phyloP scores from a whole-genome alignment of 2,329 filamentous ascomycete genomes.

The Exophiala xenobiotica region DNA sequence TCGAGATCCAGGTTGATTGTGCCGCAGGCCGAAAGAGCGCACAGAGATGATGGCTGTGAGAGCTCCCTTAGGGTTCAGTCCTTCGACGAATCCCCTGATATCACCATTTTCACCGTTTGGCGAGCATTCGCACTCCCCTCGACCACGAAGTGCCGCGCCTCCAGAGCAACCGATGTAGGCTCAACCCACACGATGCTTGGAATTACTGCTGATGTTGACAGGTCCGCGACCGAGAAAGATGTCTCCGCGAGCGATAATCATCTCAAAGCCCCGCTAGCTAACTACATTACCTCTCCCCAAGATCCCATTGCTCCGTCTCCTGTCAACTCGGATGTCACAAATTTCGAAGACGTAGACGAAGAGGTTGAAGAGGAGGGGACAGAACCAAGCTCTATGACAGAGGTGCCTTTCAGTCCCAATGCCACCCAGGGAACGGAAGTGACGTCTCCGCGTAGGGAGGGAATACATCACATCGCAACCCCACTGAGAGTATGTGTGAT shows the following conservation, averaged over 20 bases:
- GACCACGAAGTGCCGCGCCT: constrained; percentile 50
- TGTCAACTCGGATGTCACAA: constrained; percentile 59
- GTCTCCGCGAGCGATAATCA: constrained; percentile 17
- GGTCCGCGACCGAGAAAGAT: constrained; percentile 20
- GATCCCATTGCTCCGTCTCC: constrained; percentile 66
- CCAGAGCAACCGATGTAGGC: constrained; percentile 56
- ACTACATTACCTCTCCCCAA: constrained; percentile 43
- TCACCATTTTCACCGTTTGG: constrained; percentile 55
- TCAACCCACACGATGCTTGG: constrained; percentile 41
- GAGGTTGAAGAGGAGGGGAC: constrained; percentile 55
- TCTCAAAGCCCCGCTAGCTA: constrained; percentile 36
- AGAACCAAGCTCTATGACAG: constrained; percentile 15
- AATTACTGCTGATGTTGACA: constrained; percentile 41
- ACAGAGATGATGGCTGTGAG: constrained; percentile 57
- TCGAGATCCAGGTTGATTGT: constrained; percentile 16
- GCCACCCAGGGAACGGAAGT: constrained; percentile 8
- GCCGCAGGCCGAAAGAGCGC: constrained; percentile 10
- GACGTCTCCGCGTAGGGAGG: constrained; percentile 13
- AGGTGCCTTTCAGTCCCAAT: constrained; percentile 4
- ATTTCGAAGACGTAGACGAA: constrained; percentile 80
- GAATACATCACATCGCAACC: constrained; percentile 16
- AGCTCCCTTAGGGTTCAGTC: constrained; percentile 63
- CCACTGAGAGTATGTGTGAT: constrained; percentile 14
- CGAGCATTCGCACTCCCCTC: constrained; percentile 56
- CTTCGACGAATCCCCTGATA: constrained; percentile 52